phyloP scores from a whole-genome alignment of 2,329 filamentous ascomycete species.

The Colletotrichum sp. region DNA sequence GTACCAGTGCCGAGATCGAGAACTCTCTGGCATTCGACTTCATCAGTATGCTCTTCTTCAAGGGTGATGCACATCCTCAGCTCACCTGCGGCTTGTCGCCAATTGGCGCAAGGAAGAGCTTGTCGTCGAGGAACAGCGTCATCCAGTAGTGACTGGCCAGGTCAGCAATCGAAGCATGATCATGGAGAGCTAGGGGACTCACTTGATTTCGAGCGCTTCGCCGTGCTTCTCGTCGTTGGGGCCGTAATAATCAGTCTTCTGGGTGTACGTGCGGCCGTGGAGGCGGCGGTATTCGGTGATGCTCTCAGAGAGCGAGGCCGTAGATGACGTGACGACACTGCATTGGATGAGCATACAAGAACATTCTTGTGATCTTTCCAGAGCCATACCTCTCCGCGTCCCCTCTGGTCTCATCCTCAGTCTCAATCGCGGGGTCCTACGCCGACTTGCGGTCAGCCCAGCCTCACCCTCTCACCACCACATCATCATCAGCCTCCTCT shows the following conservation, averaged over 20 bases:
- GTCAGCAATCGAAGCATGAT: neutral
- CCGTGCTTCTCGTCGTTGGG: constrained; percentile 31
- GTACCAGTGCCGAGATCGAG: constrained; percentile 49
- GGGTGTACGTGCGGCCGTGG: neutral
- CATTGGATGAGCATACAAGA: neutral
- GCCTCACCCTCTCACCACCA: too few relatives aligned
- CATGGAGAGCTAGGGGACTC: neutral
- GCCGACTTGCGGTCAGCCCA: neutral
- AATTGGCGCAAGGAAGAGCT: constrained; percentile 18
- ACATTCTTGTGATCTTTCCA: neutral
- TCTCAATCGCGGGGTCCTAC: neutral
- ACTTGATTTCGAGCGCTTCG: constrained; percentile 27
- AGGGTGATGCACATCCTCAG: neutral
- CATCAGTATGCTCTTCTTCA: neutral
- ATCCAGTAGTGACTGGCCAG: constrained; percentile 26
- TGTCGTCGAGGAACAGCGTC: constrained; percentile 26
- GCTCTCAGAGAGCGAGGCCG: neutral
- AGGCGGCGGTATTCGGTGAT: neutral
- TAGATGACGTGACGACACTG: neutral
- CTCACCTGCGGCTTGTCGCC: constrained; percentile 1
- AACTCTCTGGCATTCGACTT: constrained; percentile 34
- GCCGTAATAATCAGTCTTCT: constrained; percentile 28
- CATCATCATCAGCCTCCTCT: too few relatives aligned
- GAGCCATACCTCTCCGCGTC: neutral
- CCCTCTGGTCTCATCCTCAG: neutral